Base-by-base conservation (phyloP, 2,329 filamentous ascomycete species). In the Ophioceras dolichostomum region DNA sequence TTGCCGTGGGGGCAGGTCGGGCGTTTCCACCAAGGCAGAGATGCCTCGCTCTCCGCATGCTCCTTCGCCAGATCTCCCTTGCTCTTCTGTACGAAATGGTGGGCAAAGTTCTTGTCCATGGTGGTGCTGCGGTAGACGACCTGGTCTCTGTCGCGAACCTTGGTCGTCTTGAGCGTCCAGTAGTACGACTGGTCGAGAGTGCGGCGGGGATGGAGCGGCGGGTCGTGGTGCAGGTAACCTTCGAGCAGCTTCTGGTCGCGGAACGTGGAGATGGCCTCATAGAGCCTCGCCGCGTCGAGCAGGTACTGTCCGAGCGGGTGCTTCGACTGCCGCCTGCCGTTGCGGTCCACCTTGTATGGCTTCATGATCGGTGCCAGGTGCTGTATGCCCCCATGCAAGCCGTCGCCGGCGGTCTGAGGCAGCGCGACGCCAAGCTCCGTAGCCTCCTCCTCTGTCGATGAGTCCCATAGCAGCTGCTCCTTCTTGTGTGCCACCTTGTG, bases 161-260 rank as follows among this genome's bases (percentile, higher is more conserved):
- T 43, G 0, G 63, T 67, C n/a, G 59, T 55, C 1, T 54, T 48
- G 3, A 63, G 47, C 2, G 56, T 60, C 52, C 57, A 58, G 30
- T 60, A 60, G 39, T 64, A 67, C 0, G 57, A 59, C 40, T 68
- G 65, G 32, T 68, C 65, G 1, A 68, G 49, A 0, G 65, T 68
- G 1, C 66, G 48, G 1, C 66, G 54, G 0, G 62, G 57, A 40
- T 70, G 65, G 1, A 60, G 45, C 5, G 56, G 62, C 0, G 59
- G 50, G 1, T 60, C 42, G 1, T 37, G 13, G 12, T 54, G 45
- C 1, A 65, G 46, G 21, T 58, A 60, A 3, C 47, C 43, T 10
- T 52, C 40, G 2, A 62, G 46, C 5, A 63, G 37, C 27, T 43
- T 45, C 38, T 56, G 52, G 34, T 64, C 60, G 0, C 49, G 45